Base-by-base conservation (phyloP, 2,329 filamentous ascomycete genomes). In the Phoma sp. region DNA sequence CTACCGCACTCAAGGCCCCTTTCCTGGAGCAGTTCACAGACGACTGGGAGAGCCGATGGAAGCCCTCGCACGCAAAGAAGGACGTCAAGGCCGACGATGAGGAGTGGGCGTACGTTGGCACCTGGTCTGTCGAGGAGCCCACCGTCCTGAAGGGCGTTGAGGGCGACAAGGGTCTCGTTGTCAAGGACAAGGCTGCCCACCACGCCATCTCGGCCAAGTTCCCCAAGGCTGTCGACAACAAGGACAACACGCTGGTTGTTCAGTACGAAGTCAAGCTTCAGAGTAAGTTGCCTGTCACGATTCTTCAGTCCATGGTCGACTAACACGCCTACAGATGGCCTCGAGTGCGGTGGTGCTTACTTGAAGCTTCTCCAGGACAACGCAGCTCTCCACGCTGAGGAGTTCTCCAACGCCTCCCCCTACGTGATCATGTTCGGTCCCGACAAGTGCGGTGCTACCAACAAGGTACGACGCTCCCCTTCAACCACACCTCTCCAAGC, bases 341-440 rank as follows among this genome's bases (percentile, higher is more conserved):
- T 99, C 61, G 93, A 97, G 79, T 99, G 95, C 77, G 95, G 95
- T 84, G 95, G 95, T 79, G 95, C 95, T 69, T 99, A 99, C 84
- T 84, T 99, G 84, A 99, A 99, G 89, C 91, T 99, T 67, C 90
- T 99, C 68, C 90, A 96, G 71, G 93, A 99, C 77, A 98, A 95
- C 85, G 93, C 94, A 84, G 90, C 91, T 77, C 92, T 99, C 71
- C 92, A 96, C 83, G 87, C 91, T 72, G 94, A 98, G 65, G 95
- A 99, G 83, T 99, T 99, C 84, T 92, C 91, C 78, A 98, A 99
- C 81, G 87, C 89, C 60, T 96, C 94, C 38, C 95, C 95, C 43
- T 99, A 99, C 76, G 91, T 99, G 69, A 96, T 99, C 85, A 99
- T 99, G 95, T 99, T 99, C 77, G 95, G 95, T 68, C 95, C 95